A percentile compares a stretch with the other conserved stretches of the same genome.
phyloP scores from a whole-genome alignment of 2,329 filamentous ascomycete genomes.

The Cladorrhinum sp. region DNA sequence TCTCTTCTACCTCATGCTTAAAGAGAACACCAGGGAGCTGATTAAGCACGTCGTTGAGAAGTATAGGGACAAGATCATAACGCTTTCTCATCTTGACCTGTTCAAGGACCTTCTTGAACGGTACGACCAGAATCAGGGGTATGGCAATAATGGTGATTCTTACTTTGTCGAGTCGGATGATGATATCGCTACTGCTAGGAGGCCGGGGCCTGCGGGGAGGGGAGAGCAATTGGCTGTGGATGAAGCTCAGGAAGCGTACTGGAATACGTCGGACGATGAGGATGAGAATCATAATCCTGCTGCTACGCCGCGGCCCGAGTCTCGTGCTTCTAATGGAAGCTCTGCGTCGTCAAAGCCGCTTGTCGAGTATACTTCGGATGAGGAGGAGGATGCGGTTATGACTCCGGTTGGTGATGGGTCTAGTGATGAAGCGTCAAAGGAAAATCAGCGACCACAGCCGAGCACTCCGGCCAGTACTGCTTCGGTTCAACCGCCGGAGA shows the following conservation, averaged over 20 bases:
- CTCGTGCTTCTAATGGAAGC: constrained; percentile 52
- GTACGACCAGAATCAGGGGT: constrained; percentile 76
- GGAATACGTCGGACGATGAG: constrained; percentile 83
- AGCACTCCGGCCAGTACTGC: constrained; percentile 27
- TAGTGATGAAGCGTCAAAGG: constrained; percentile 15
- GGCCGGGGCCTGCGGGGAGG: constrained; percentile 42
- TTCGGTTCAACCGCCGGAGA: constrained; percentile 66
- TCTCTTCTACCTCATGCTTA: constrained; percentile 86
- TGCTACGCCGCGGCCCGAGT: not conserved
- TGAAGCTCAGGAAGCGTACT: constrained; percentile 86
- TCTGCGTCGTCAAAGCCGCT: constrained; percentile 67
- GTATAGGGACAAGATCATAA: constrained; percentile 72
- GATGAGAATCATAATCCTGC: constrained; percentile 54
- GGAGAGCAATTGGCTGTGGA: constrained; percentile 74
- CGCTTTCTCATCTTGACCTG: constrained; percentile 78
- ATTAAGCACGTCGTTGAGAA: constrained; percentile 81
- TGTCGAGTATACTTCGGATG: constrained; percentile 91
- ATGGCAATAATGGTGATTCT: constrained; percentile 58
- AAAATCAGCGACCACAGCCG: constrained; percentile 25
- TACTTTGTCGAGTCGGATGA: constrained; percentile 72
- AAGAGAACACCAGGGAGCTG: constrained; percentile 75
- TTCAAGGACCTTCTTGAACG: constrained; percentile 73
- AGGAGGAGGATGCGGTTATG: constrained; percentile 60
- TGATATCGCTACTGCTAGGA: constrained; percentile 40
- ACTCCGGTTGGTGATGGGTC: constrained; percentile 7